These are phyloP conservation scores for Colletotrichum sp. DNA, from an alignment of 2,329 filamentous ascomycete genomes.

Conservation along the genomic window DNA sequence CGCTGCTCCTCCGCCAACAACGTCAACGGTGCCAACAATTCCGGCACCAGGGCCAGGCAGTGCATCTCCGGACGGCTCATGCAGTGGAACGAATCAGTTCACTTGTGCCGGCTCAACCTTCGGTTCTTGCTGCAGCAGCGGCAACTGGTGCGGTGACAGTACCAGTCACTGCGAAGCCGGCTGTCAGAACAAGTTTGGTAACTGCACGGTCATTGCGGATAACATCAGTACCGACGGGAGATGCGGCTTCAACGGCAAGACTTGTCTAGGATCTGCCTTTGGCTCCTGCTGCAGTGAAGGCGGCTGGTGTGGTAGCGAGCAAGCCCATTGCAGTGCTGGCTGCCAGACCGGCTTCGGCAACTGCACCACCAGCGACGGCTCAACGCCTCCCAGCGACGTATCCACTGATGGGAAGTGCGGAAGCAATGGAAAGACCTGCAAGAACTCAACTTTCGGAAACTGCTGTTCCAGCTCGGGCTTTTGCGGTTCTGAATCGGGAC, in stretches of 20 bases:
- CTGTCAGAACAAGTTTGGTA: not conserved
- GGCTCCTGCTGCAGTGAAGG: not conserved
- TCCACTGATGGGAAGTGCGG: not conserved
- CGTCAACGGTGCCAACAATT: not conserved
- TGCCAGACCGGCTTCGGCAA: not conserved
- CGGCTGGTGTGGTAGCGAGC: not conserved
- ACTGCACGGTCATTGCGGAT: not conserved
- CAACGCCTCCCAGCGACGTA: not conserved
- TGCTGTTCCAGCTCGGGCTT: not conserved
- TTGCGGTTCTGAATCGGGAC: not conserved
- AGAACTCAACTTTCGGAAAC: not conserved
- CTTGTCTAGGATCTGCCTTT: not conserved
- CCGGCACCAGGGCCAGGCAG: not conserved
- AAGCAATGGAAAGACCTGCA: not conserved
- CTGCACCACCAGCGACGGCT: not conserved
- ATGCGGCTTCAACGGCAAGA: not conserved
- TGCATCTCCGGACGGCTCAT: not conserved
- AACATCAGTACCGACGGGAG: not conserved
- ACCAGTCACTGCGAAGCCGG: not conserved
- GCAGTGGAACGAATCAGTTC: not conserved
- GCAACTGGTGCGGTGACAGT: not conserved
- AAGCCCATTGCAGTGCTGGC: not conserved
- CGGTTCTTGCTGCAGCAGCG: not conserved
- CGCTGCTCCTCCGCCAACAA: not conserved
- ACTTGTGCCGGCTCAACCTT: not conserved